Evolutionary conservation across 2,329 filamentous ascomycete genomes (phyloP).

Genomic region (Emericellopsis atlantica): DNA sequence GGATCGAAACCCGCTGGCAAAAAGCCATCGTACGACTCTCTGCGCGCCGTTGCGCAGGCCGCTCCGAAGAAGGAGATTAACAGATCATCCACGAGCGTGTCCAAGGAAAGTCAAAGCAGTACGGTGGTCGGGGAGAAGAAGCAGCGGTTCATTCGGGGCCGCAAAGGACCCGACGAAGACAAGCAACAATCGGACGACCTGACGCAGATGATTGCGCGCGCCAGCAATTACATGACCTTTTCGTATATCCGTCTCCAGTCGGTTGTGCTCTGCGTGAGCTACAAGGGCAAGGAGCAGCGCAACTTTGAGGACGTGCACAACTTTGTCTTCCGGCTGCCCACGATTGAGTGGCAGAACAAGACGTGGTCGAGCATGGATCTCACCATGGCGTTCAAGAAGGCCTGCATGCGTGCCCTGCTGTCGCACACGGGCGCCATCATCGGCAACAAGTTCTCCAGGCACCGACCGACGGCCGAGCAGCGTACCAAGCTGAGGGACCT

Average conservation of each 20-base stretch:
- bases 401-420: constrained; percentile 85
- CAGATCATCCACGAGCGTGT: constrained; percentile 32
- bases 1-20: constrained; percentile 31
- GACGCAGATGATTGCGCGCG: constrained; percentile 90
- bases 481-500: constrained; percentile 70
- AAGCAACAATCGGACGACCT: constrained; percentile 73
- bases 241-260: constrained; percentile 91
- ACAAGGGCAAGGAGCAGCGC: constrained; percentile 90
- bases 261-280: constrained; percentile 88
- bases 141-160: constrained; percentile 43
- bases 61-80: constrained; percentile 27
- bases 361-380: constrained; percentile 98
- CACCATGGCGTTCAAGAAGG: constrained; percentile 83
- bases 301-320: constrained; percentile 96
- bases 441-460: constrained; percentile 89
- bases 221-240: constrained; percentile 95
- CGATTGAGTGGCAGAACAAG: constrained; percentile 95
- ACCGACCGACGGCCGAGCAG: constrained; percentile 70
- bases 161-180: constrained; percentile 24
- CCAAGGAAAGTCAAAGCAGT: constrained; percentile 23
- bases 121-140: constrained; percentile 28
- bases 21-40: constrained; percentile 45
- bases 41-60: constrained; percentile 24
- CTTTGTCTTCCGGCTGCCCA: constrained; percentile 90
- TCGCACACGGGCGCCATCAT: constrained; percentile 94